Evolutionary conservation across 2,329 filamentous ascomycete species (phyloP).

Genomic region (Beauveria bassiana): DNA sequence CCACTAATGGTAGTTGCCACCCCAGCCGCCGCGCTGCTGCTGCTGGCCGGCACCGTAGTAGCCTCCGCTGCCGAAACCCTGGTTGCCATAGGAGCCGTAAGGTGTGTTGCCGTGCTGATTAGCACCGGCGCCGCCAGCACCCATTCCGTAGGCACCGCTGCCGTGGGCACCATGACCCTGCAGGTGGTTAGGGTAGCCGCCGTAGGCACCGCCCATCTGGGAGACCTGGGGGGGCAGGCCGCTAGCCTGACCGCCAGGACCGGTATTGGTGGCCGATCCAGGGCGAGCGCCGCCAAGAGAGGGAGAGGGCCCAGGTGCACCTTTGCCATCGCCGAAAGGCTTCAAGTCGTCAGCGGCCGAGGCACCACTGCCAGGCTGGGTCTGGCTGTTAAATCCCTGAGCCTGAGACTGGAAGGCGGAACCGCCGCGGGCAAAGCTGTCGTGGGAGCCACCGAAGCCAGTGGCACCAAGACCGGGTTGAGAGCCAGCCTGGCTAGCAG

Average conservation of each 20-base stretch:
- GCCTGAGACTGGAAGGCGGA: constrained; percentile 48
- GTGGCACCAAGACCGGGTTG: constrained; percentile 43
- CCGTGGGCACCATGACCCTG: constrained; percentile 47
- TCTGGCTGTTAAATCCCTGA: constrained; percentile 45
- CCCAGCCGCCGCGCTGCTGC: constrained; percentile 48
- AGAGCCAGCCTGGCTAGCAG: constrained; percentile 39
- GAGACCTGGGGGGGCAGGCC: constrained; percentile 49
- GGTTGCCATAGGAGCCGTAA: constrained; percentile 46
- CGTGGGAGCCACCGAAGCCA: constrained; percentile 46
- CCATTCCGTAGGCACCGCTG: constrained; percentile 47
- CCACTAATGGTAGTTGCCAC: constrained; percentile 49
- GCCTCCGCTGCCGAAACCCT: constrained; percentile 40
- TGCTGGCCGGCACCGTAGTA: constrained; percentile 33
- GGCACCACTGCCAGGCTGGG: constrained; percentile 36
- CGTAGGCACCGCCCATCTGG: constrained; percentile 46
- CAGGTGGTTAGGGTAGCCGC: constrained; percentile 48
- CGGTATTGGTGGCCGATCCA: constrained; percentile 49
- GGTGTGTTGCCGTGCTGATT: constrained; percentile 46
- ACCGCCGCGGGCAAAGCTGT: constrained; percentile 45
- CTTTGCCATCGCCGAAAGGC: constrained; percentile 50
- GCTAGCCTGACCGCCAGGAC: constrained; percentile 35
- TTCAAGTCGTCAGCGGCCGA: constrained; percentile 45
- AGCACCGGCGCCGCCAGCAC: constrained; percentile 39
- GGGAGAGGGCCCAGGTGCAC: constrained; percentile 46
- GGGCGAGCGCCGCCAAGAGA: constrained; percentile 49